These are phyloP conservation scores for Erythrobasidium hasegawianum DNA, from an alignment of 1,284 basidiomycete species.

Conservation along the genomic window DNA sequence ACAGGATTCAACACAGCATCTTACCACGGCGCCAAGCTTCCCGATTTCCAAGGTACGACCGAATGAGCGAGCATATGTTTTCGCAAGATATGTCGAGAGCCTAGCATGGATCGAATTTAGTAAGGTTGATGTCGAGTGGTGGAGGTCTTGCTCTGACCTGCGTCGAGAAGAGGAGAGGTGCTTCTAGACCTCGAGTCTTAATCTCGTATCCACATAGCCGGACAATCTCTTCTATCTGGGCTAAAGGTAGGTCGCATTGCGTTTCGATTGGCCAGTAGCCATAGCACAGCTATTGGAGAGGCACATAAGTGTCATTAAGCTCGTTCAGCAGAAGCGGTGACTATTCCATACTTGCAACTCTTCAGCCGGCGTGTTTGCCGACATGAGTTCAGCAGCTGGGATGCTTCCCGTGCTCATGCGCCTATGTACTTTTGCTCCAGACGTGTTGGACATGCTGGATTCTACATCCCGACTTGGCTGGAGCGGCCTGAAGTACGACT, in stretches of 20 bases:
- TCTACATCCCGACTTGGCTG: conserved; percentile 1
- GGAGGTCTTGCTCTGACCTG: too few relatives aligned
- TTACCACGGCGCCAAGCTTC: conserved; percentile 19
- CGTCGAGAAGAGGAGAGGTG: conserved; percentile 81
- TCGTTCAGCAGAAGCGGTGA: too few relatives aligned
- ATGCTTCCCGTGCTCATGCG: conserved; percentile 22
- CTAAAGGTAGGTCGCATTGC: conserved; percentile 21
- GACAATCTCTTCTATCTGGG: conserved; percentile 30
- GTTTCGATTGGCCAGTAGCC: conserved; percentile 37
- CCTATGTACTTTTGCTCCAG: background rate
- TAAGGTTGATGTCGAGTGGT: too few relatives aligned
- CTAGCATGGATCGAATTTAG: too few relatives aligned
- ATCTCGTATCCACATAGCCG: conserved; percentile 27
- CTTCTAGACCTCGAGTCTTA: conserved; percentile 56
- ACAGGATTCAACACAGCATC: too few relatives aligned
- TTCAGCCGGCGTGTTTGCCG: conserved; percentile 4
- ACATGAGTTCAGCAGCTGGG: conserved; percentile 15
- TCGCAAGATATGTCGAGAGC: conserved; percentile 74
- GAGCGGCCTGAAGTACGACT: conserved; percentile 12
- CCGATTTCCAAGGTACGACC: conserved; percentile 59
- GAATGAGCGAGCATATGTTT: conserved; percentile 67
- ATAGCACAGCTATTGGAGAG: conserved; percentile 27
- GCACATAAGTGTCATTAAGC: background rate
- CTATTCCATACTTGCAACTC: conserved; percentile 33
- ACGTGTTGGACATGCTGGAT: background rate